Evolutionary conservation across 768 basidiomycete species (phyloP).

Genomic region (Xerocomellus chrysenteron): DNA sequence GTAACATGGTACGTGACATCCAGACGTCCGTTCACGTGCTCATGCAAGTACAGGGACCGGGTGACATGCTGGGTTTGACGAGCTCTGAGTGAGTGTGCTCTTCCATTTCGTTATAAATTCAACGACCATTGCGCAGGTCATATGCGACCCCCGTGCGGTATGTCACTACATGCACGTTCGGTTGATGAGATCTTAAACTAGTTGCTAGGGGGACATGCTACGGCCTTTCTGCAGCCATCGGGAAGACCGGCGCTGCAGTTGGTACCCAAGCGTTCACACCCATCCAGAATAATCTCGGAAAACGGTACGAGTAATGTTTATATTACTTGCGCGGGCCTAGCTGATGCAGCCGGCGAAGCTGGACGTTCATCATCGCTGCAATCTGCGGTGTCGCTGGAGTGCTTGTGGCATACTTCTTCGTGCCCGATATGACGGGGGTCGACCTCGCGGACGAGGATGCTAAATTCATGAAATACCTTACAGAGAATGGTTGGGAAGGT

Average conservation of each 20-base stretch:
- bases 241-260: slow-evolving; percentile 71
- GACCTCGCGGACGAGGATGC: slow-evolving; percentile 67
- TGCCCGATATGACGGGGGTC: slow-evolving; percentile 64
- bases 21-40: not conserved
- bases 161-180: not conserved
- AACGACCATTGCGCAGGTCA: slow-evolving; percentile 39
- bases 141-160: slow-evolving; percentile 65
- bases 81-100: slow-evolving; percentile 55
- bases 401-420: slow-evolving; percentile 64
- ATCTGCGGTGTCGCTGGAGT: slow-evolving; percentile 65
- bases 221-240: slow-evolving; percentile 64
- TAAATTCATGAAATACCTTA: slow-evolving; percentile 58
- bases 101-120: slow-evolving; percentile 1
- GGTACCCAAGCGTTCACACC: slow-evolving; percentile 72
- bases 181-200: not conserved
- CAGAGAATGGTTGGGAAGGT: slow-evolving; percentile 65
- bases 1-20: slow-evolving; percentile 51
- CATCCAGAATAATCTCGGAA: slow-evolving; percentile 65
- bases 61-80: slow-evolving; percentile 67
- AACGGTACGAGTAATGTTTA: slow-evolving; percentile 40
- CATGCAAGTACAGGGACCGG: slow-evolving; percentile 52
- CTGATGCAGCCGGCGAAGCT: slow-evolving; percentile 34
- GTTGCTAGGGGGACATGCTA: slow-evolving; percentile 61
- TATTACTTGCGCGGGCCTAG: not conserved
- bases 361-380: slow-evolving; percentile 71